A percentile compares a stretch with the other conserved stretches of the same genome.
These are phyloP conservation scores for Tilletia setariae DNA, from an alignment of 1,284 basidiomycete genomes.

Conservation along the genomic window DNA sequence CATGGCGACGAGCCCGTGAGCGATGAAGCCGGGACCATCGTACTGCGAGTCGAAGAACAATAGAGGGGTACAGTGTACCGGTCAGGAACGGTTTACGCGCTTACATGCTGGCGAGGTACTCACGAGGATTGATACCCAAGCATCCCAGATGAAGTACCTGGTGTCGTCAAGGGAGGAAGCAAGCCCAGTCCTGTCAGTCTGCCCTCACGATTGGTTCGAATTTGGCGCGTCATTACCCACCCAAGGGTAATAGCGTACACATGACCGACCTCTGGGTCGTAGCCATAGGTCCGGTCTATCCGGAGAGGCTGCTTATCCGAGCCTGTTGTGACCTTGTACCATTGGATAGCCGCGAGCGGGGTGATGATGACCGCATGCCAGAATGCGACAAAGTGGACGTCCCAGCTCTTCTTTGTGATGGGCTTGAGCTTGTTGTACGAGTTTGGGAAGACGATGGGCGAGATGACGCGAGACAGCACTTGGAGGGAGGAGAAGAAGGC, in stretches of 20 bases:
- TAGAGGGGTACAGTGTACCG: neutral
- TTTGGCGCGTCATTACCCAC: neutral
- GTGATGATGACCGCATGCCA: slow-evolving; percentile 43
- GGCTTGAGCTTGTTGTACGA: slow-evolving; percentile 42
- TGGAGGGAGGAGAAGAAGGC: slow-evolving; percentile 50
- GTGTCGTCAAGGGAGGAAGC: neutral
- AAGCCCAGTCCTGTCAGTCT: neutral
- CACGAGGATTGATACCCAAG: slow-evolving; percentile 42
- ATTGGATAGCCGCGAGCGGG: slow-evolving; percentile 36
- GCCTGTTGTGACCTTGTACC: slow-evolving; percentile 34
- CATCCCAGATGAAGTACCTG: slow-evolving; percentile 51
- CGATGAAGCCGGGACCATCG: slow-evolving; percentile 55
- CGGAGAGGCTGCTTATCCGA: slow-evolving; percentile 28
- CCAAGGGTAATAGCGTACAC: slow-evolving; percentile 49
- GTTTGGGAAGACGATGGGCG: slow-evolving; percentile 46
- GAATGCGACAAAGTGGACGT: slow-evolving; percentile 54
- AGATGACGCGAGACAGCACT: slow-evolving; percentile 40
- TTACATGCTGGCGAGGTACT: slow-evolving; percentile 17
- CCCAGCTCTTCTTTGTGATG: slow-evolving; percentile 51
- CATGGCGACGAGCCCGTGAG: slow-evolving; percentile 52
- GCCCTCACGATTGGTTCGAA: neutral
- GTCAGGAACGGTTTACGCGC: slow-evolving; percentile 21
- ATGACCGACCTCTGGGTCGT: slow-evolving; percentile 37
- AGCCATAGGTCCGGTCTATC: slow-evolving; percentile 47
- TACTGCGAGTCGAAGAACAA: slow-evolving; percentile 21